These are phyloP conservation scores for Cryomyces minteri DNA, from an alignment of 495 filamentous ascomycete species.

Conservation along the genomic window DNA sequence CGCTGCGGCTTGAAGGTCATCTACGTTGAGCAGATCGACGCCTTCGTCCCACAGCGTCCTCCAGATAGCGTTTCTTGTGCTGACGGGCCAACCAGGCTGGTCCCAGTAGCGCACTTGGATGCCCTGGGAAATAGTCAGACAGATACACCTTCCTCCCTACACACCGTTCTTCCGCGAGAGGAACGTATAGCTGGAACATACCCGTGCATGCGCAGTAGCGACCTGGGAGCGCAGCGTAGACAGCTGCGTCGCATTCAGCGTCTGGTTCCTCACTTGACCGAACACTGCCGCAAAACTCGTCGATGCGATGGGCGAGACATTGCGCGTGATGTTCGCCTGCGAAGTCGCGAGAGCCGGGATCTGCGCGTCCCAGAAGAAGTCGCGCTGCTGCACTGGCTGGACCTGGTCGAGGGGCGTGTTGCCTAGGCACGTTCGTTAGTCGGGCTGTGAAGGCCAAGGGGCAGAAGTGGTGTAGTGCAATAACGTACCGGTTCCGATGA, in stretches of 20 bases:
- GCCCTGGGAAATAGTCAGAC: slow-evolving; percentile 6
- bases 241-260: slow-evolving; percentile 18
- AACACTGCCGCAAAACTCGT: slow-evolving; percentile 10
- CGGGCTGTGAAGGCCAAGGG: neutral
- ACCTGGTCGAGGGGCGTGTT: slow-evolving; percentile 25
- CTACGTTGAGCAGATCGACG: slow-evolving; percentile 21
- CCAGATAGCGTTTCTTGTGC: slow-evolving; percentile 20
- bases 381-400: slow-evolving; percentile 27
- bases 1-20: slow-evolving; percentile 22
- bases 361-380: slow-evolving; percentile 46
- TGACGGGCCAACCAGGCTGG: slow-evolving; percentile 19
- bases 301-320: slow-evolving; percentile 14
- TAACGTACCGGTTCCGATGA: slow-evolving; percentile 18
- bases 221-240: slow-evolving; percentile 19
- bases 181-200: too few species aligned
- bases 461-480: neutral
- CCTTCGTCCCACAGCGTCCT: slow-evolving; percentile 16
- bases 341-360: slow-evolving; percentile 27
- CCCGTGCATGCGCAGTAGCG: slow-evolving; percentile 13
- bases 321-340: slow-evolving; percentile 19
- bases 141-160: too few species aligned
- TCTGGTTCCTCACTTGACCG: slow-evolving; percentile 19
- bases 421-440: neutral
- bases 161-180: too few species aligned
- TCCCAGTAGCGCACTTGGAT: slow-evolving; percentile 22